Evolutionary conservation across 2,329 filamentous ascomycete species (phyloP), one percentile per base, ranked within the genome.

Genomic region (Arthrobotrys musiformis): DNA sequence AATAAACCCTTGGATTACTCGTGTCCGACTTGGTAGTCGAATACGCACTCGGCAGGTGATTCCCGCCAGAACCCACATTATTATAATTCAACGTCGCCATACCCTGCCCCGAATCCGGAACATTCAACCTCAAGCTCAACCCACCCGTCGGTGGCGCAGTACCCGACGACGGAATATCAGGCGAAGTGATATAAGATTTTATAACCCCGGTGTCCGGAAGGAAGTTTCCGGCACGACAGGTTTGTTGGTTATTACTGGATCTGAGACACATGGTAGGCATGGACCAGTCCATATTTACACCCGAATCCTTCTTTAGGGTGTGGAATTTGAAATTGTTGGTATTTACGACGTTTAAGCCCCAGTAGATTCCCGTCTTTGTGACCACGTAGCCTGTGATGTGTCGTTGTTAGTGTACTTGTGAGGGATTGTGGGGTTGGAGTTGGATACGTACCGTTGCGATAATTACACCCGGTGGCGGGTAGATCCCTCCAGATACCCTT

Each of bases 1-100:
- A 35, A 73, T 58, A 73, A 26, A 73, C 69, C 60, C 60, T n/a
- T n/a, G n/a, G n/a, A n/a, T n/a, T n/a, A n/a, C n/a, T 33, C 26
- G 13, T 24, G 15, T 33, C 33, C 1, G 48, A 50, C 50, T 44
- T 46, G 26, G 44, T 60, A n/a, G 60, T 48, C 13, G 44, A 30
- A 30, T 60, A 73, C 3, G 24, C 24, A 19, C 4, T 22, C 1
- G 69, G 60, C 52, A 54, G 6, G 22, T 60, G 22, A 58, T 46
- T 37, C 11, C 69, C 69, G 4, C 28, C 52, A 9, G 58, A 44
- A 0, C 30, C 58, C 17, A 60, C 28, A 22, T 15, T 30, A 17
- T 26, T 28, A 40, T 67, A 73, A 40, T 66, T 42, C 22, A 66
- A 33, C 4, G 28, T 24, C 15, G 50, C 69, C 69, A 73, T 73